Percentiles rank a stretch among this genome's conserved stretches.
These are phyloP conservation scores for Sungouiozyma ichnusensis DNA, from an alignment of 805 yeast genomes.

Conservation along the genomic window DNA sequence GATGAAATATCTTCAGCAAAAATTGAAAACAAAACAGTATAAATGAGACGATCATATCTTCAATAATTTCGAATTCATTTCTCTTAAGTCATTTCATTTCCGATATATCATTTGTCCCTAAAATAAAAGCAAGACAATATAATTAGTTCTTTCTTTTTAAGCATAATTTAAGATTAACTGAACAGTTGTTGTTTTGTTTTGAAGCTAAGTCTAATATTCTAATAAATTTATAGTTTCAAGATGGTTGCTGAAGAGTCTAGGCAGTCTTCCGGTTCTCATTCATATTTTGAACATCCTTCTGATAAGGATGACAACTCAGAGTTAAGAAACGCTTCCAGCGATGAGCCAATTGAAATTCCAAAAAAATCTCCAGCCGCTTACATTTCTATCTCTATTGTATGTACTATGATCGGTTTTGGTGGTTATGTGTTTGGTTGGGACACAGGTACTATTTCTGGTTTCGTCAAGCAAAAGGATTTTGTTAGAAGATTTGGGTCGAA, in stretches of 20 bases:
- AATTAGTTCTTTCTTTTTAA: too few species aligned
- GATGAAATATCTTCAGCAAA: too few species aligned
- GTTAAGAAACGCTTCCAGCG: not conserved
- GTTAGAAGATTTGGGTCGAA: slow-evolving; percentile 42
- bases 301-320: not conserved
- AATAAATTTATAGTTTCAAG: too few species aligned
- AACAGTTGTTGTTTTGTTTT: too few species aligned
- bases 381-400: slow-evolving; percentile 20
- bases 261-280: slow-evolving; percentile 2
- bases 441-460: slow-evolving; percentile 73
- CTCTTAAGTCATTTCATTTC: too few species aligned
- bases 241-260: not conserved
- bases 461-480: slow-evolving; percentile 50
- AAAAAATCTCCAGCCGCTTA: slow-evolving; percentile 13
- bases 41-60: too few species aligned
- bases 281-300: not conserved
- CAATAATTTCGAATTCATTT: too few species aligned
- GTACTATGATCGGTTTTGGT: slow-evolving; percentile 53
- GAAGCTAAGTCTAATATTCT: too few species aligned
- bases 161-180: too few species aligned
- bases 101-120: too few species aligned
- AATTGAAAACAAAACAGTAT: too few species aligned
- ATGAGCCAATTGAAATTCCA: not conserved
- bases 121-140: too few species aligned
- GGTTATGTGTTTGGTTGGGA: slow-evolving; percentile 58